Percentiles rank a stretch among this genome's conserved stretches.
Evolutionary conservation across 2,329 filamentous ascomycete genomes (phyloP).

Genomic region (Penicillium sp.): DNA sequence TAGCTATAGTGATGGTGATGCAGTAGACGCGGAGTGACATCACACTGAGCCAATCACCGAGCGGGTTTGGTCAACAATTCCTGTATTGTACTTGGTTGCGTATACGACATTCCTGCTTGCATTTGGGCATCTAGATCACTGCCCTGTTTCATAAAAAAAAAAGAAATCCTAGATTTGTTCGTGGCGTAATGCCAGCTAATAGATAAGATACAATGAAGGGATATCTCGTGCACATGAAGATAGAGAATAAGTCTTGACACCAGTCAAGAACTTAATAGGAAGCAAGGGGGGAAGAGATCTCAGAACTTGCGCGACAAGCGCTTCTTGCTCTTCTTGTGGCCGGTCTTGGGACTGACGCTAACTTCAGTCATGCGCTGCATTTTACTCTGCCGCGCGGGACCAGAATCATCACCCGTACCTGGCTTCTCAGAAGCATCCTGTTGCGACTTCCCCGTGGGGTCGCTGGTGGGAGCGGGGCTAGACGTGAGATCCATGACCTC

Average conservation of each 20-base stretch:
- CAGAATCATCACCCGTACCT: slow-evolving; percentile 4
- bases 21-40: slow-evolving; percentile 16
- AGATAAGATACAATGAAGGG: slow-evolving; percentile 4
- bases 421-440: not conserved
- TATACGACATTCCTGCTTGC: not conserved
- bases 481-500: slow-evolving; percentile 21
- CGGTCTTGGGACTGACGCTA: slow-evolving; percentile 18
- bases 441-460: not conserved
- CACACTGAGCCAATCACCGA: slow-evolving; percentile 19
- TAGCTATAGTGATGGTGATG: not conserved
- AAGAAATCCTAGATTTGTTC: not conserved
- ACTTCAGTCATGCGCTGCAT: slow-evolving; percentile 21
- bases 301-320: slow-evolving; percentile 9
- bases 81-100: slow-evolving; percentile 3
- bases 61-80: slow-evolving; percentile 15
- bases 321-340: slow-evolving; percentile 17
- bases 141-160: not conserved
- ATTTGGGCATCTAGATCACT: not conserved
- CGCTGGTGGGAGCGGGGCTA: not conserved
- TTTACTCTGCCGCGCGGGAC: slow-evolving; percentile 5
- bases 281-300: not conserved
- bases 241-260: not conserved
- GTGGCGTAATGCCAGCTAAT: not conserved
- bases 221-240: not conserved
- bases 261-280: not conserved